Conservation (phyloP, 208 protist species). For the Leishmania braziliensis region DNA sequence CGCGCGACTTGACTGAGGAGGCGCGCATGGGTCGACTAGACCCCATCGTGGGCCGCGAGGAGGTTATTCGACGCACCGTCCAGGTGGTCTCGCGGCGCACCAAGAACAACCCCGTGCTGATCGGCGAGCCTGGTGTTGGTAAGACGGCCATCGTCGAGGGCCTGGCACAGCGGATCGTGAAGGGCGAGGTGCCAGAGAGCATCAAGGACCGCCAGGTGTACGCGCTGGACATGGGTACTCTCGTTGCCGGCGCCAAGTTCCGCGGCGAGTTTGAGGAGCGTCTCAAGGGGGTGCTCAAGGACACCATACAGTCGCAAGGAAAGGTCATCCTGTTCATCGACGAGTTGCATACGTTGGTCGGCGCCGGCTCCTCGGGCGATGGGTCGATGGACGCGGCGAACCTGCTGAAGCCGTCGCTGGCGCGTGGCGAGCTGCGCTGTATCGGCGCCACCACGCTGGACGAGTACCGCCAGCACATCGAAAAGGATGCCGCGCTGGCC, state of each 20-base stretch:
- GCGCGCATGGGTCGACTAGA: constrained; percentile 95
- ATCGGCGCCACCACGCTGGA: constrained; percentile 98
- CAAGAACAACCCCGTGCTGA: constrained; percentile 99
- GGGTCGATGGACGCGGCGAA: constrained; percentile 99
- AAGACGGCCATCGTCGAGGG: constrained; percentile 95
- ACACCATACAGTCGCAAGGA: constrained; percentile 96
- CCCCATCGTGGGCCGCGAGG: constrained; percentile 99
- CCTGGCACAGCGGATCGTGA: constrained; percentile 92
- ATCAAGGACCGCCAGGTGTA: constrained; percentile 87
- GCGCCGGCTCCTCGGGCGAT: constrained; percentile 93
- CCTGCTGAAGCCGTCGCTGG: constrained; percentile 98
- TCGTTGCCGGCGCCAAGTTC: constrained; percentile 99
- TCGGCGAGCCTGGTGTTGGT: constrained; percentile 96
- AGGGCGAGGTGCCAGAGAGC: constrained; percentile 92
- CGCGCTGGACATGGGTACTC: constrained; percentile 98
- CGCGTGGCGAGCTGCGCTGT: constrained; percentile 95
- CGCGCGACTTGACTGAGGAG: constrained; percentile 94
- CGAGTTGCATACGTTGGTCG: constrained; percentile 99
- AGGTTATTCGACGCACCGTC: constrained; percentile 98
- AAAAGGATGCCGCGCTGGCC: constrained; percentile 99
- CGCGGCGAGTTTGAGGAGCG: constrained; percentile 99
- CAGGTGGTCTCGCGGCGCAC: constrained; percentile 96
- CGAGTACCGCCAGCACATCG: constrained; percentile 98
- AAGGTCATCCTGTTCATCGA: constrained; percentile 99
- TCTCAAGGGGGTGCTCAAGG: constrained; percentile 99